Base-by-base conservation (phyloP, 75 land plant genomes). In the Selaginella tamariscina region DNA sequence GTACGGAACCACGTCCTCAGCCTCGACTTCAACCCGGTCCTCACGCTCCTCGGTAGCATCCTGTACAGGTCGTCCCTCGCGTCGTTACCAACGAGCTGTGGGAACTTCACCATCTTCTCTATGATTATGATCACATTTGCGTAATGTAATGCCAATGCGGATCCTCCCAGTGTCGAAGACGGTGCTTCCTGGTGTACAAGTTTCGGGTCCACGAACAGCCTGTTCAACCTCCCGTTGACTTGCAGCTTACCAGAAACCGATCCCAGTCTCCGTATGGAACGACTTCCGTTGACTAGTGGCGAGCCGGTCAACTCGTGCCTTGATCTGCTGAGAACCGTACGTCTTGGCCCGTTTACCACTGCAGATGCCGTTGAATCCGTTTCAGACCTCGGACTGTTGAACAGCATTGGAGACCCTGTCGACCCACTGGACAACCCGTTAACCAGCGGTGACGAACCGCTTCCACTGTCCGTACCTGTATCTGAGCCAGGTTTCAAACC, bases 51-150 rank as follows among this genome's bases (percentile, higher is more conserved):
- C 5, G 99, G 99, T 24, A 95, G 67, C 99, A 95, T 95, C 63
- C 86, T 88, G 65, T 95, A 95, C 8, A 95, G 67, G 80, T 95
- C 99, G 70, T 90, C 91, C 54, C 89, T 75, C 27, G 89, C 92
- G 68, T 95, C 99, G 5, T 91, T 85, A 2, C 88, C 91, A 39
- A 95, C 87, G 23, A 95, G 70, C 68, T 95, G 96, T 0, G 97
- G 99, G 65, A 80, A 95, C 11, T 78, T 70, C 24, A 87, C 85
- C 66, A 95, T 65, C 81, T 90, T 95, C 77, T 95, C 92, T 5
- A 89, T 77, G 29, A 95, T 82, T 44, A 95, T 90, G 8, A 95
- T 86, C 32, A 91, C 83, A 78, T 95, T 95, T 11, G 99, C 86
- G 81, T 95, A 95, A 65, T 91, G 99, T 70, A 85, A 59, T 2